Percentiles rank a stretch among this genome's conserved stretches.
Evolutionary conservation across 306 rosid genomes (phyloP).

Genomic region (Lagenaria siceraria): DNA sequence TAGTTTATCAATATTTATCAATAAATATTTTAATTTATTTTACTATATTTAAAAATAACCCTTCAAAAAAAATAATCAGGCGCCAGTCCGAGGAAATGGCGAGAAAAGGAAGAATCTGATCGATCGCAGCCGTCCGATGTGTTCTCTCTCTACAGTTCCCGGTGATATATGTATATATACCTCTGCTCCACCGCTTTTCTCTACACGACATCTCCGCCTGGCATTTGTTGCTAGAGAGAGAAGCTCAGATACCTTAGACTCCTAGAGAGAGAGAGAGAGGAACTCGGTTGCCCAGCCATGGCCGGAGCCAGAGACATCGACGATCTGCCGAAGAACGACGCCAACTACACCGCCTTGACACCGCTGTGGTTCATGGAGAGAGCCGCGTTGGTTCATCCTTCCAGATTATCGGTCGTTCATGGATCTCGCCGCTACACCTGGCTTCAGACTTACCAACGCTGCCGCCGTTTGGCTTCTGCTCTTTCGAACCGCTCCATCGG

Average conservation of each 20-base stretch:
- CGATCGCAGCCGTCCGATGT: background rate
- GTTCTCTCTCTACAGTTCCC: background rate
- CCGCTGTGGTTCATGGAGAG: constrained; percentile 85
- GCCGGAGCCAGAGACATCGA: constrained; percentile 48
- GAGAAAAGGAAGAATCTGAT: background rate
- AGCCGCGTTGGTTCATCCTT: constrained; percentile 71
- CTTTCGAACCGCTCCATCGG: constrained; percentile 50
- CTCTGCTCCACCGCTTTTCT: background rate
- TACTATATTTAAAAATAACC: too few relatives aligned
- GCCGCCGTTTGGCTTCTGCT: constrained; percentile 81
- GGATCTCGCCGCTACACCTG: constrained; percentile 75
- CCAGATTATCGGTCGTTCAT: constrained; percentile 52
- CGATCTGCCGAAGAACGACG: constrained; percentile 69
- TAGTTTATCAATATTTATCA: too few relatives aligned
- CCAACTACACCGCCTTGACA: constrained; percentile 75
- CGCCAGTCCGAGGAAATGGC: background rate
- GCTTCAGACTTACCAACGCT: constrained; percentile 69
- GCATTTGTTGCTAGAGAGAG: background rate
- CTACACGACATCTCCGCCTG: background rate
- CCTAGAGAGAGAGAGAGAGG: background rate
- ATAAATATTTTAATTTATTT: too few relatives aligned
- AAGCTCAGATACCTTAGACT: background rate
- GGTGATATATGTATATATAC: background rate
- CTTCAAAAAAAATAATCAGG: too few relatives aligned
- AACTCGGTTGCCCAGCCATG: constrained; percentile 7